Evolutionary conservation across 1,139 yeast genomes (phyloP).

Genomic region (Lizanozyma gosingica): DNA sequence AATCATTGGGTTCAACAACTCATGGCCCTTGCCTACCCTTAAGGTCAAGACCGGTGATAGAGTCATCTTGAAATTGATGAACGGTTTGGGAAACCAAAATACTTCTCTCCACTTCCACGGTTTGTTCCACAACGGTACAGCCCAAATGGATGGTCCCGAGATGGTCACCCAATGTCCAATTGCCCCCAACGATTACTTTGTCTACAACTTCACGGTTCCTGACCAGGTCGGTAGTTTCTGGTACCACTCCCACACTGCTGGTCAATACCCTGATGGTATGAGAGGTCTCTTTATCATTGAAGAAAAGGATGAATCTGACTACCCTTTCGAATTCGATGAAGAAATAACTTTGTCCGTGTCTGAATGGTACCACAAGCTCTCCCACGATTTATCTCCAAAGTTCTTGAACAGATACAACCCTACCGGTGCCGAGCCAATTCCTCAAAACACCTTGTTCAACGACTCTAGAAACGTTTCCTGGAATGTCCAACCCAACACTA

Average conservation of each 20-base stretch:
- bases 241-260: slow-evolving; percentile 87
- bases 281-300: slow-evolving; percentile 70
- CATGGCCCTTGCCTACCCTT: slow-evolving; percentile 81
- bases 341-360: slow-evolving; percentile 59
- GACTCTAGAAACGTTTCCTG: slow-evolving; percentile 67
- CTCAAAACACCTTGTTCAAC: slow-evolving; percentile 69
- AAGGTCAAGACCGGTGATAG: slow-evolving; percentile 69
- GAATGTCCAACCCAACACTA: slow-evolving; percentile 67
- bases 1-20: slow-evolving; percentile 72
- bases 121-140: slow-evolving; percentile 65
- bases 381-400: slow-evolving; percentile 39
- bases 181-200: slow-evolving; percentile 59
- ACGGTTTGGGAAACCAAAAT: slow-evolving; percentile 56
- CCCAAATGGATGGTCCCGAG: slow-evolving; percentile 83
- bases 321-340: slow-evolving; percentile 58
- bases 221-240: slow-evolving; percentile 85
- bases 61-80: slow-evolving; percentile 58
- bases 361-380: slow-evolving; percentile 78
- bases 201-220: slow-evolving; percentile 72
- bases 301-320: slow-evolving; percentile 40
- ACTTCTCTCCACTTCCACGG: slow-evolving; percentile 91
- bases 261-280: slow-evolving; percentile 89
- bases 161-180: slow-evolving; percentile 84
- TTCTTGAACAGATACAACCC: slow-evolving; percentile 76
- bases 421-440: slow-evolving; percentile 95